Conservation (phyloP, 225 moss, liverwort and hornwort genomes). For the Antitrichia curtipendula region DNA sequence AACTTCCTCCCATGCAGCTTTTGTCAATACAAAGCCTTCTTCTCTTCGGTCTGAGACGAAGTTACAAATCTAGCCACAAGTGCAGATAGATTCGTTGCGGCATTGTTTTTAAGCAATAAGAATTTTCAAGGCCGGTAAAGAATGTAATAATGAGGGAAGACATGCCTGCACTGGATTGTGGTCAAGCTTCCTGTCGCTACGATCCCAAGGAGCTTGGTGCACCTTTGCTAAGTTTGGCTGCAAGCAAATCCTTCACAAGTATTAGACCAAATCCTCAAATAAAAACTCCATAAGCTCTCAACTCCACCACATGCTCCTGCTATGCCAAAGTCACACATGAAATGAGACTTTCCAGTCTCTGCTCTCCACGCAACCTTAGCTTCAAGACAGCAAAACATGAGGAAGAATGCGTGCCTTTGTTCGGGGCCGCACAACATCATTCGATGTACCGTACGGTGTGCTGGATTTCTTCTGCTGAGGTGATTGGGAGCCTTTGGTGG, state of each 20-base stretch:
- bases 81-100: neutral
- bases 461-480: neutral
- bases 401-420: slow-evolving; percentile 10
- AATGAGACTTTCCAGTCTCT: neutral
- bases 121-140: neutral
- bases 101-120: neutral
- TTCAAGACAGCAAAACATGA: neutral
- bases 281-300: neutral
- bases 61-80: neutral
- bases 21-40: neutral
- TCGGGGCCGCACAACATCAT: slow-evolving; percentile 2
- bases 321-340: neutral
- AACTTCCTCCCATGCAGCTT: neutral
- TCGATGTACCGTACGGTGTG: slow-evolving; percentile 24
- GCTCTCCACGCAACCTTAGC: neutral
- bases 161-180: slow-evolving; percentile 6
- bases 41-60: too few species aligned
- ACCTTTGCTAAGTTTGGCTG: slow-evolving; percentile 28
- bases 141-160: neutral
- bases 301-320: neutral
- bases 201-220: slow-evolving; percentile 47
- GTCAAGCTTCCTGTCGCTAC: slow-evolving; percentile 21
- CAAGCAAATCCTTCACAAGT: neutral
- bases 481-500: neutral
- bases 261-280: neutral